Evolutionary conservation across 768 basidiomycete genomes (phyloP), one percentile per base, ranked within the genome.

Genomic region (Mrakia gelida): DNA sequence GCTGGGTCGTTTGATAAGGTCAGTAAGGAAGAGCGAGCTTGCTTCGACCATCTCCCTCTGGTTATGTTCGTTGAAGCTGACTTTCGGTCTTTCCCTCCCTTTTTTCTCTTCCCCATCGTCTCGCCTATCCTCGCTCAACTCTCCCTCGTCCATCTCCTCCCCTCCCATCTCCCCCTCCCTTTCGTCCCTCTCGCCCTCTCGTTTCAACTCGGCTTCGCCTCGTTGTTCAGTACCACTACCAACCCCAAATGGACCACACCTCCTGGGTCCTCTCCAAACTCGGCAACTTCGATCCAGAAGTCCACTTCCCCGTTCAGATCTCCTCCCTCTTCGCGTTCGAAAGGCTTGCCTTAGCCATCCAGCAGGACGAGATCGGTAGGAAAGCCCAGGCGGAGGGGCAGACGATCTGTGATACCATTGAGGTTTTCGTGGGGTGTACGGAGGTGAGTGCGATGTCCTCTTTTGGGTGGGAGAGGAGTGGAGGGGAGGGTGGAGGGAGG

Each of bases 1-100:
- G 89, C 89, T 0, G 94, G 94, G 10, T 93, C 92, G 83, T 94
- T 96, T 82, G 94, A 95, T 77, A 92, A 92, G 83, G 0, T 94
- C 95, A 89, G 94, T 45, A 38, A n/a, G n/a, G n/a, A n/a, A n/a
- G n/a, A n/a, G n/a, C n/a, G n/a, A n/a, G n/a, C n/a, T n/a, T n/a
- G n/a, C n/a, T n/a, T n/a, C n/a, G n/a, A n/a, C n/a, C n/a, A n/a
- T n/a, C n/a, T n/a, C n/a, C n/a, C n/a, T n/a, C n/a, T n/a, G n/a
- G n/a, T n/a, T n/a, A n/a, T n/a, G n/a, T 38, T 38, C 38, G 38
- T 3, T 38, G 4, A 8, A 38, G 38, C 38, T 38, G 4, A 38
- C 38, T 8, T 38, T 38, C 90, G 79, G 77, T 84, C 82, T 34
- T 52, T 65, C n/a, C 70, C 34, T 43, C 34, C 16, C 38, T 45